phyloP scores from a whole-genome alignment of 495 filamentous ascomycete species.

The Mytilinidion resinicola region DNA sequence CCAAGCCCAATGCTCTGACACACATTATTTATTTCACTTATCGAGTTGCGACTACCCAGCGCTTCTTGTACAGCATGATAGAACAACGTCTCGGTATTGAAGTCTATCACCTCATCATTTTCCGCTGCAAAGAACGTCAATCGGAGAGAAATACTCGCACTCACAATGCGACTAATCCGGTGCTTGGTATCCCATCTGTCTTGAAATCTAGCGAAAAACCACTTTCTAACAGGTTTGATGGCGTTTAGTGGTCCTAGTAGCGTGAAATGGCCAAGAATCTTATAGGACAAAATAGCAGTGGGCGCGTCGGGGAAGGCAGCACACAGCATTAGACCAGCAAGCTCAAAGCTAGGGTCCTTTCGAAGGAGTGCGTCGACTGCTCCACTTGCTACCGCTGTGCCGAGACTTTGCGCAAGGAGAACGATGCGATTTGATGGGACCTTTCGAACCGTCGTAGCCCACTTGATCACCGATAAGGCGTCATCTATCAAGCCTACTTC shows the following conservation, averaged over 20 bases:
- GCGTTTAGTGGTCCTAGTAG: constrained; percentile 19
- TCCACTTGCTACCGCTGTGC: constrained; percentile 28
- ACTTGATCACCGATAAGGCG: constrained; percentile 55
- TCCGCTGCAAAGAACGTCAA: constrained; percentile 19
- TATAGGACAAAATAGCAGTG: constrained; percentile 17
- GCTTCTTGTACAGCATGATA: constrained; percentile 10
- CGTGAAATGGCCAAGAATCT: constrained; percentile 12
- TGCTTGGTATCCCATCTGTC: constrained; percentile 21
- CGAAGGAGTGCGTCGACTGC: constrained; percentile 18
- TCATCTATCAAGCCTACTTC: constrained; percentile 28
- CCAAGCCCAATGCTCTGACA: constrained; percentile 17
- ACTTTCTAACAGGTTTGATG: constrained; percentile 13
- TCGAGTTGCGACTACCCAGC: background rate
- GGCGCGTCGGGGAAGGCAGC: constrained; percentile 20
- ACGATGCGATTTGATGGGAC: constrained; percentile 29
- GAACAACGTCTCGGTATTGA: constrained; percentile 19
- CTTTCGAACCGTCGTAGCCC: constrained; percentile 40
- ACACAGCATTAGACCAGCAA: constrained; percentile 31
- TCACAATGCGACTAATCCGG: constrained; percentile 6
- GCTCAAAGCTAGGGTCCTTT: constrained; percentile 13
- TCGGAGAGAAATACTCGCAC: constrained; percentile 1
- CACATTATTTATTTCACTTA: background rate
- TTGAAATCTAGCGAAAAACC: constrained; percentile 17
- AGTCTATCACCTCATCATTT: constrained; percentile 22
- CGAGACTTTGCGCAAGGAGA: constrained; percentile 30